phyloP scores from a whole-genome alignment of 2,329 filamentous ascomycete species.

The Fusarium nygamai region DNA sequence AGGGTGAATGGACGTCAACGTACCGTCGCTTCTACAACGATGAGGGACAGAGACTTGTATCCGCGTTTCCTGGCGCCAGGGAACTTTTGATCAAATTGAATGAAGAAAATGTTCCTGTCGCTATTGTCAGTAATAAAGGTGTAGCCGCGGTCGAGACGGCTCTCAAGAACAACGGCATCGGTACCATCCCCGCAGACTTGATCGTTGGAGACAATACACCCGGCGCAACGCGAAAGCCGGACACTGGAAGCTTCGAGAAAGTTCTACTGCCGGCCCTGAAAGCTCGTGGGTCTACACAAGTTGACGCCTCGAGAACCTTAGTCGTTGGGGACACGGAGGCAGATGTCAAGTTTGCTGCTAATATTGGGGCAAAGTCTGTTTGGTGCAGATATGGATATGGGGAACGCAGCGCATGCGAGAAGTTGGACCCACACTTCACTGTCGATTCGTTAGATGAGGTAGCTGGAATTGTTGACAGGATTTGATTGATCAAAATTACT shows the following conservation, averaged over 20 bases:
- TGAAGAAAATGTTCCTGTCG: fast-evolving
- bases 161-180: background rate
- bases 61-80: background rate
- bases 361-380: constrained; percentile 13
- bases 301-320: background rate
- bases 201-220: constrained; percentile 12
- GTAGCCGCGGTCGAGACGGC: background rate
- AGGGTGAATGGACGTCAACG: background rate
- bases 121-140: background rate
- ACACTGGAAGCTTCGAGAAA: background rate
- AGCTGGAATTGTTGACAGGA: background rate
- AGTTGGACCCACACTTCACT: background rate
- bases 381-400: constrained; percentile 21
- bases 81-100: background rate
- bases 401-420: background rate
- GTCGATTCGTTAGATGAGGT: background rate
- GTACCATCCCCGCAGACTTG: background rate
- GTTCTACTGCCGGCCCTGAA: background rate
- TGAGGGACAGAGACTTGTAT: background rate
- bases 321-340: constrained; percentile 7
- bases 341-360: background rate
- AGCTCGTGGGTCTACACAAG: background rate
- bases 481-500: background rate
- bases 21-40: constrained; percentile 7
- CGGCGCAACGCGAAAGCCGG: background rate